Conservation (phyloP, 78 protist genomes). For the Dictyostelium capitatum region DNA sequence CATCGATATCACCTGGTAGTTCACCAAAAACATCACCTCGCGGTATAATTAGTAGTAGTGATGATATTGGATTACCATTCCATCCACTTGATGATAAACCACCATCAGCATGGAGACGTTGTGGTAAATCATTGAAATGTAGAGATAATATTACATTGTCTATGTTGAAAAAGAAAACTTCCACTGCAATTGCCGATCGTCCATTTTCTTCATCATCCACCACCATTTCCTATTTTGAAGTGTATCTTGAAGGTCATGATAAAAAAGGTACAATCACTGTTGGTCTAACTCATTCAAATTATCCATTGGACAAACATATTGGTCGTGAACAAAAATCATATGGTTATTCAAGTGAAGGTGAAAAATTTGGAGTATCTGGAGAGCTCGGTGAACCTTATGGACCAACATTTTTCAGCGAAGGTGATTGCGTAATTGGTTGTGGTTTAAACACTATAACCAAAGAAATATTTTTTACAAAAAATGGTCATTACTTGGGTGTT, state of each 20-base stretch:
- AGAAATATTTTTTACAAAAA: constrained; percentile 63
- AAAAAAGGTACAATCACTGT: constrained; percentile 56
- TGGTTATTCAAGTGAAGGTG: constrained; percentile 52
- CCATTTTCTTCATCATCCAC: constrained; percentile 30
- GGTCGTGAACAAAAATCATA: constrained; percentile 63
- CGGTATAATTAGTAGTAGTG: constrained; percentile 12
- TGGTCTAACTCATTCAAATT: constrained; percentile 42
- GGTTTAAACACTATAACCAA: constrained; percentile 52
- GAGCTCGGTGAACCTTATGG: constrained; percentile 59
- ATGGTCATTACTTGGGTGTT: constrained; percentile 70
- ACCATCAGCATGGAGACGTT: constrained; percentile 62
- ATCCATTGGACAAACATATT: constrained; percentile 57
- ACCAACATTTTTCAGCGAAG: background rate
- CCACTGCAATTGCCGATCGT: constrained; percentile 48
- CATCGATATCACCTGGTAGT: constrained; percentile 22
- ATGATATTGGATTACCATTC: constrained; percentile 34
- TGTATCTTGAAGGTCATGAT: constrained; percentile 57
- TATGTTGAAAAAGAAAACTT: constrained; percentile 59
- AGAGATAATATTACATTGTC: constrained; percentile 43
- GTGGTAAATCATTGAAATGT: constrained; percentile 47
- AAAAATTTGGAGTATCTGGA: constrained; percentile 38
- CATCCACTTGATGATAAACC: constrained; percentile 57
- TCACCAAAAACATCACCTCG: constrained; percentile 42
- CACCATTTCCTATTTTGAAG: constrained; percentile 61
- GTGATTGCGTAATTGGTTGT: constrained; percentile 66